Base-by-base conservation (phyloP, 1,284 basidiomycete genomes). In the Ceratobasidium sp. region DNA sequence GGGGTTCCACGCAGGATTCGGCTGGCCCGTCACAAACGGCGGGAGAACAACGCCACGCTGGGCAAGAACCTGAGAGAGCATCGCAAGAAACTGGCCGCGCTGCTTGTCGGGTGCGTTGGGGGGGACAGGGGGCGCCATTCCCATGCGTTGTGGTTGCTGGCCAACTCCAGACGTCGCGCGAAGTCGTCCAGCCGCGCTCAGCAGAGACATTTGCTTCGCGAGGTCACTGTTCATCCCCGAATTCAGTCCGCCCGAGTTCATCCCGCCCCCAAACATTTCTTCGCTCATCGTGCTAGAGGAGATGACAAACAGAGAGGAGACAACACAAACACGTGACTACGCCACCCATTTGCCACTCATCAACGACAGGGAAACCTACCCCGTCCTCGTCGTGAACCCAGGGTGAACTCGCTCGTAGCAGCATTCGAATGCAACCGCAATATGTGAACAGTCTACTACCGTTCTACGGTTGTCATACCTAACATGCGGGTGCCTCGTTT, bases 151-250 rank as follows among this genome's bases (percentile, higher is more conserved):
- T 23, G 43, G 74, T 38, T 26, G n/a, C 26, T 46, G 38, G 41
- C 74, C 69, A 38, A 23, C 50, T 28, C 49, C 63, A 28, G 63
- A 66, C 9, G 63, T 72, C 47, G 63, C 63, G 52, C 67, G 73
- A 55, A 69, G 64, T 57, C 73, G 70, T 18, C 58, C 74, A 11
- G 75, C 75, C 21, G 75, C 75, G 66, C 66, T 62, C 30, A 76
- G 49, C 35, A 74, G 70, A 30, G 73, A 72, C 75, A 76, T 73
- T 57, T 76, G 75, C 50, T 74, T 72, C 21, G 73, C 73, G 8
- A 66, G 23, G 49, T 66, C 63, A 23, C 50, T 38, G 49, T 54
- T 66, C 63, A 66, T 66, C 30, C 26, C 30, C 32, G 55, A 28
- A 32, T 14, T 14, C 16, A 8, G 30, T 30, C 32, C 30, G 30